Evolutionary conservation across 2,329 filamentous ascomycete species (phyloP).

Genomic region (Aspergillus bombycis): DNA sequence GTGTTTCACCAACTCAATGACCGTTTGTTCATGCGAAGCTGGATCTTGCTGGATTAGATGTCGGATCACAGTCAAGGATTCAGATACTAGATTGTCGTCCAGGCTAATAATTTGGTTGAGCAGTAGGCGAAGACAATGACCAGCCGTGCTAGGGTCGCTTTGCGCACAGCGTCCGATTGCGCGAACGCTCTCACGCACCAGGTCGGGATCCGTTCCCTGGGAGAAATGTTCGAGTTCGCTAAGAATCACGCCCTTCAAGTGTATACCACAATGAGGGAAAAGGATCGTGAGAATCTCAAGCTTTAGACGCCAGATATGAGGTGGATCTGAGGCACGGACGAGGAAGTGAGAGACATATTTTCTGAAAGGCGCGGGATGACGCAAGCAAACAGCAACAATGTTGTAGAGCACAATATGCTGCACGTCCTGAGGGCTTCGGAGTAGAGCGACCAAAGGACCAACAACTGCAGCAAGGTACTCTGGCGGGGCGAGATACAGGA

Average conservation of each 20-base stretch:
- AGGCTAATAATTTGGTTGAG: conserved; percentile 85
- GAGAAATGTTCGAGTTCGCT: conserved; percentile 95
- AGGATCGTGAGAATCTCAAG: conserved; percentile 88
- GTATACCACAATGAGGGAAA: conserved; percentile 77
- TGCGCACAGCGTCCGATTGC: conserved; percentile 94
- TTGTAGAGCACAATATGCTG: conserved; percentile 91
- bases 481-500: conserved; percentile 78
- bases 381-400: conserved; percentile 87
- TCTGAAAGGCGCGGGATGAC: conserved; percentile 77
- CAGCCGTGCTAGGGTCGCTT: conserved; percentile 69
- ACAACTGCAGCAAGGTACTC: conserved; percentile 75
- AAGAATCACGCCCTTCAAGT: conserved; percentile 82
- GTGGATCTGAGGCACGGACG: conserved; percentile 75
- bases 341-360: conserved; percentile 89
- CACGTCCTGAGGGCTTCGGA: conserved; percentile 83
- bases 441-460: conserved; percentile 81
- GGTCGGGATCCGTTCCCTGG: conserved; percentile 69
- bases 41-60: conserved; percentile 94
- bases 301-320: conserved; percentile 86
- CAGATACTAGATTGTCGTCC: conserved; percentile 85
- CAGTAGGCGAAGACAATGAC: conserved; percentile 79
- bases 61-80: conserved; percentile 90
- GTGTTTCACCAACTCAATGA: conserved; percentile 86
- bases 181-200: conserved; percentile 86
- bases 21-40: conserved; percentile 76